A percentile compares a stretch with the other conserved stretches of the same genome.
phyloP scores from a whole-genome alignment of 306 rosid species.

The Lathyrus tuberosus region DNA sequence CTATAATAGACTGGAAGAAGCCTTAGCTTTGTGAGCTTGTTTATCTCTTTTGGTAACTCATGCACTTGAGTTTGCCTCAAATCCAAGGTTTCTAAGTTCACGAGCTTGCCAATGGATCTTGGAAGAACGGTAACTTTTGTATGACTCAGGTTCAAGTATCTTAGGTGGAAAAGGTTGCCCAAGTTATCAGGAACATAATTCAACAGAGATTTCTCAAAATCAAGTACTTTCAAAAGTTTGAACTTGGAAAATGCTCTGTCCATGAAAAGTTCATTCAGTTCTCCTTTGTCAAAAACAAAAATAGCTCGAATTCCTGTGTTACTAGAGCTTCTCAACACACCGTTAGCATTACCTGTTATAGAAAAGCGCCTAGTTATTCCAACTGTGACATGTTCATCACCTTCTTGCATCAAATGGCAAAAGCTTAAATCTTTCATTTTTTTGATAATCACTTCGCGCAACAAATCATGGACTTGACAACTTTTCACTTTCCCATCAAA shows the following conservation, averaged over 20 bases:
- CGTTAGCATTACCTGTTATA: background rate
- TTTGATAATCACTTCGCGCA: conserved; percentile 18
- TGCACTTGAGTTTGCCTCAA: conserved; percentile 28
- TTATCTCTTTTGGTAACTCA: conserved; percentile 38
- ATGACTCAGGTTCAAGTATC: conserved; percentile 34
- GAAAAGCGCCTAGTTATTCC: conserved; percentile 34
- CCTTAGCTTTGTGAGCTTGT: conserved; percentile 34
- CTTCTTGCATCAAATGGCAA: conserved; percentile 13
- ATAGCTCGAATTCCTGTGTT: conserved; percentile 25
- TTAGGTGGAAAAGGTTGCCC: conserved; percentile 28
- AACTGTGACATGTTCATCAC: conserved; percentile 1
- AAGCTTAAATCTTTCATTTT: conserved; percentile 19
- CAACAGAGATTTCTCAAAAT: conserved; percentile 13
- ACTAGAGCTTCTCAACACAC: background rate
- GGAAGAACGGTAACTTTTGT: conserved; percentile 36
- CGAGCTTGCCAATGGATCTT: conserved; percentile 24
- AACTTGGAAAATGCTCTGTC: background rate
- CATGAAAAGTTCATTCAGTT: background rate
- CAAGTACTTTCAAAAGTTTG: conserved; percentile 34
- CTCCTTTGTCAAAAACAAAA: conserved; percentile 1
- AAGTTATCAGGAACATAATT: conserved; percentile 20
- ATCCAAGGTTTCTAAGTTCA: conserved; percentile 41
- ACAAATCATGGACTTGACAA: conserved; percentile 33
- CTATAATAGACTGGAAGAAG: conserved; percentile 29
- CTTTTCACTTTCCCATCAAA: conserved; percentile 25